A percentile compares a stretch with the other conserved stretches of the same genome.
phyloP scores from a whole-genome alignment of 768 basidiomycete genomes.

The Polyporus arcularius region DNA sequence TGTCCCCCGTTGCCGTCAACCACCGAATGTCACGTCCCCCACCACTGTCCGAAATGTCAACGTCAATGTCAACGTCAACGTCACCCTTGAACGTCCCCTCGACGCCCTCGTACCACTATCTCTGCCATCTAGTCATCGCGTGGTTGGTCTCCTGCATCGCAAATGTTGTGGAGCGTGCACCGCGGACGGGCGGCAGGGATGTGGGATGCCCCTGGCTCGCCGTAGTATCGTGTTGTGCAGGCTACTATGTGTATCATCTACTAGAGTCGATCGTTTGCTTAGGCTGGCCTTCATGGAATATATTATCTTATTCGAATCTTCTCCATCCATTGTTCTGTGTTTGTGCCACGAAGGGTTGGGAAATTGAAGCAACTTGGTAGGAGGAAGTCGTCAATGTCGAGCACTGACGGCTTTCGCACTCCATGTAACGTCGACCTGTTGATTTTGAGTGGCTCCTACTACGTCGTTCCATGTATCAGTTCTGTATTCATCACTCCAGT shows the following conservation, averaged over 20 bases:
- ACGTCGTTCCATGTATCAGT: too few species aligned
- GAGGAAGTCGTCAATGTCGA: too few species aligned
- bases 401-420: too few species aligned
- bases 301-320: constrained; percentile 19
- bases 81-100: neutral
- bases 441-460: too few species aligned
- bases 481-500: too few species aligned
- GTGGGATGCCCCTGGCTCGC: constrained; percentile 13
- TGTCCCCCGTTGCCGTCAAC: neutral
- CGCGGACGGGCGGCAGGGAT: constrained; percentile 14
- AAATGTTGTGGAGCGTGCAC: constrained; percentile 9
- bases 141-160: constrained; percentile 5
- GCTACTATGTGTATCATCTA: constrained; percentile 25
- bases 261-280: constrained; percentile 24
- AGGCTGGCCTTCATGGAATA: constrained; percentile 23
- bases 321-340: neutral
- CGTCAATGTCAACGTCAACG: neutral
- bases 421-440: too few species aligned
- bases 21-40: neutral
- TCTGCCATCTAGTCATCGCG: constrained; percentile 8
- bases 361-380: too few species aligned
- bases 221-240: constrained; percentile 21
- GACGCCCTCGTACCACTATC: constrained; percentile 10
- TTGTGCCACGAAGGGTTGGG: neutral
- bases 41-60: neutral